Base-by-base conservation (phyloP, 768 basidiomycete species). In the Chiua virens region DNA sequence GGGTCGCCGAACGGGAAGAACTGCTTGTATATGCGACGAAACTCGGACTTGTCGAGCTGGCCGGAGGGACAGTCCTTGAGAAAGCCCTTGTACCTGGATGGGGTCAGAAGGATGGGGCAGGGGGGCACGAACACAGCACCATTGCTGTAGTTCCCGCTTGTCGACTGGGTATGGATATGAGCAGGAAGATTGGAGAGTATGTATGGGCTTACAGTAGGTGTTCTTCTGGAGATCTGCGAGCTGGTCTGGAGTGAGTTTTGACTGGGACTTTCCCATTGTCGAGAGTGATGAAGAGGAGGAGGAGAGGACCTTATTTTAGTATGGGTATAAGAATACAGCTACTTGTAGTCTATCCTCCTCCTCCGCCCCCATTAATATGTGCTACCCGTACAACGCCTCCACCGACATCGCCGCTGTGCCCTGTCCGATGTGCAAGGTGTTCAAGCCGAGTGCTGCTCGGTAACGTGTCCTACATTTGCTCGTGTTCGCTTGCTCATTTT, bases 1-100 rank as follows among this genome's bases (percentile, higher is more conserved):
- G 97, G 96, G 71, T 99, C 96, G 55, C 97, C 97, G 64, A 99
- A 99, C 22, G 97, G 97, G 79, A 99, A 99, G 87, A 99, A 99
- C 71, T 98, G 97, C 68, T 94, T 93, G 81, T 98, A 99, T 78
- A 99, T 99, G 71, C 88, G 86, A 64, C 88, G 81, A 75, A 99
- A 99, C 69, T 95, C 95, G 49, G 83, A 77, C 78, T 92, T 97
- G 81, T 98, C 90, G 63, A 99, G 83, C 58, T 94, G 90, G 37
- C 97, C 97, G 5, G 92, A 89, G 1, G 97, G 97, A 68, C 97
- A 99, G 73, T 99, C 97, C 73, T 94, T 97, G 66, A 96, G 83
- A 76, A 98, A 99, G 41, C 97, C 97, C 73, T 98, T 98, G 81
- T 98, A 96, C 95, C 92, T 96, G 50, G 45, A 36, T 46, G 14